These are phyloP conservation scores for Fusarium acutatum DNA, from an alignment of 2,329 filamentous ascomycete genomes.

Conservation along the genomic window DNA sequence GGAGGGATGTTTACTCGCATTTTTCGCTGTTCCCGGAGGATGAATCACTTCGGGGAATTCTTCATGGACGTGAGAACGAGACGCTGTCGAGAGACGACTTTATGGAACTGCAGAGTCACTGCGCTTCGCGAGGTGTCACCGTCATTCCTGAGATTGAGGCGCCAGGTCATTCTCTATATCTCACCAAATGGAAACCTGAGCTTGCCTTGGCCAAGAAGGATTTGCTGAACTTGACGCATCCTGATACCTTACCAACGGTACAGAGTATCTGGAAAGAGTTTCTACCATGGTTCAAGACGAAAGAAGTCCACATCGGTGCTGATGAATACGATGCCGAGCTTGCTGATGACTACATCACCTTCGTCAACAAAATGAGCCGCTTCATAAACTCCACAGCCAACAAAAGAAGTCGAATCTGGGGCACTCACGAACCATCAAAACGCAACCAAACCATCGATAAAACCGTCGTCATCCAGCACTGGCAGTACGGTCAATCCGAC, in stretches of 20 bases:
- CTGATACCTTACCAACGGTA: background rate
- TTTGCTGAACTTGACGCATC: background rate
- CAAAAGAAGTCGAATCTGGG: slow-evolving; percentile 19
- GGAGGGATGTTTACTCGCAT: slow-evolving; percentile 12
- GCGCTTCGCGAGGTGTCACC: background rate
- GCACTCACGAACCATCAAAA: slow-evolving; percentile 7
- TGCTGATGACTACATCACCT: slow-evolving; percentile 17
- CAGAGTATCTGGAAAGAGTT: slow-evolving; percentile 16
- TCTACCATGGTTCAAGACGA: slow-evolving; percentile 9
- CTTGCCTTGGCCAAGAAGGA: slow-evolving; percentile 10
- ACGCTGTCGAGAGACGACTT: slow-evolving; percentile 1
- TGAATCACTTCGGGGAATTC: background rate
- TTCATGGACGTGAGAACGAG: slow-evolving; percentile 15
- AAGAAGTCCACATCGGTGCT: slow-evolving; percentile 10
- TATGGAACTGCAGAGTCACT: background rate
- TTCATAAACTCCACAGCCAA: slow-evolving; percentile 9
- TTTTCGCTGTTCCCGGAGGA: slow-evolving; percentile 5
- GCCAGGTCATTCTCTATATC: background rate
- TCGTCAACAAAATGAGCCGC: slow-evolving; percentile 16
- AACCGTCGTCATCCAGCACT: slow-evolving; percentile 8
- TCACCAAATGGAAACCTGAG: slow-evolving; percentile 20
- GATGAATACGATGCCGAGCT: slow-evolving; percentile 18
- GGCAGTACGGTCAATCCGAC: slow-evolving; percentile 22
- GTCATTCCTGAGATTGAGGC: slow-evolving; percentile 16
- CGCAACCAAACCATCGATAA: slow-evolving; percentile 6